These are phyloP conservation scores for Heterobasidion annosum DNA, from an alignment of 1,284 basidiomycete species.

Conservation along the genomic window DNA sequence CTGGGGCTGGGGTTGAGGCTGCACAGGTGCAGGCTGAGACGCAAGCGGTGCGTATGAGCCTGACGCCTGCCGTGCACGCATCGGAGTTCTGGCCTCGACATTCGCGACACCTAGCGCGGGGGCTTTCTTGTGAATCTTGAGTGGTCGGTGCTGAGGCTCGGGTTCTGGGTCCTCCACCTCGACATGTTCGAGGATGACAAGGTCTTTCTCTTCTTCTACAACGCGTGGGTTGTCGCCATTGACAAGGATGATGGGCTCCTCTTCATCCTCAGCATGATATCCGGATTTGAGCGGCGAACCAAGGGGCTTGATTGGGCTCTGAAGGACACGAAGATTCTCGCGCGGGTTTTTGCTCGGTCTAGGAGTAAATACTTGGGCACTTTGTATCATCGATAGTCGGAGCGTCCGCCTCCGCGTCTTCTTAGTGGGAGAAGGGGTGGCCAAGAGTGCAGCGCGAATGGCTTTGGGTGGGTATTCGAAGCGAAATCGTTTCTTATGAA, in stretches of 20 bases:
- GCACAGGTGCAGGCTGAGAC: conserved; percentile 14
- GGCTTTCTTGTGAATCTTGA: neutral
- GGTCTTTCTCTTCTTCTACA: conserved; percentile 58
- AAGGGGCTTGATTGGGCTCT: conserved; percentile 43
- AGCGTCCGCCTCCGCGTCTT: conserved; percentile 30
- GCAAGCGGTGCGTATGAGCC: conserved; percentile 5
- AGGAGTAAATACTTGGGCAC: conserved; percentile 64
- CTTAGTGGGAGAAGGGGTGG: conserved; percentile 29
- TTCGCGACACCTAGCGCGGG: neutral
- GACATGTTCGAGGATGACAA: conserved; percentile 62
- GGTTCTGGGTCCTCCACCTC: conserved; percentile 21
- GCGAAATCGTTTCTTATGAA: conserved; percentile 56
- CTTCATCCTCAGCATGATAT: conserved; percentile 16
- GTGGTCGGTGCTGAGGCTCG: conserved; percentile 2
- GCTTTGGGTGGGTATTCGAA: conserved; percentile 70
- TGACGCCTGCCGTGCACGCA: conserved; percentile 4
- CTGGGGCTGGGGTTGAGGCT: conserved; percentile 9
- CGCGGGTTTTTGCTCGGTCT: conserved; percentile 45
- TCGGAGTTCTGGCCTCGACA: conserved; percentile 6
- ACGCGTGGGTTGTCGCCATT: conserved; percentile 59
- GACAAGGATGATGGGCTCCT: conserved; percentile 45
- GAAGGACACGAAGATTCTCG: conserved; percentile 53
- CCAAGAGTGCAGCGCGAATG: conserved; percentile 43
- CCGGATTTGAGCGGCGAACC: conserved; percentile 17
- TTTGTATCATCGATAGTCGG: conserved; percentile 66